Conservation (phyloP, 768 basidiomycete species). For the Lanmaoa pseudosensibilis region DNA sequence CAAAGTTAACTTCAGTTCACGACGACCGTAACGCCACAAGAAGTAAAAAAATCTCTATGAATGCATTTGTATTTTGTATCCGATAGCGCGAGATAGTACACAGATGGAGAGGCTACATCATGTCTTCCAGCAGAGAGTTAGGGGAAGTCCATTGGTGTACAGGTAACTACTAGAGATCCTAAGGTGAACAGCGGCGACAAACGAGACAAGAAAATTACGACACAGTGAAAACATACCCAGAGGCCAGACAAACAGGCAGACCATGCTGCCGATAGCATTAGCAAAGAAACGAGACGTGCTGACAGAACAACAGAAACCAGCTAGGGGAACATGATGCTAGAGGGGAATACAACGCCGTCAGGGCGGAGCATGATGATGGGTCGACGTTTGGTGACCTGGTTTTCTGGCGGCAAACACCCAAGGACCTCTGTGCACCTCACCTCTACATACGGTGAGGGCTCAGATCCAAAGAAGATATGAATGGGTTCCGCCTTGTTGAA, state of each 20-base stretch:
- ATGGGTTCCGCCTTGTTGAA: slow-evolving; percentile 82
- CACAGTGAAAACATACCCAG: slow-evolving; percentile 19
- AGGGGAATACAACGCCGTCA: slow-evolving; percentile 88
- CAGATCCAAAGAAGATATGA: slow-evolving; percentile 82
- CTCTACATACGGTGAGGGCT: slow-evolving; percentile 85
- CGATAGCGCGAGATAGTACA: slow-evolving; percentile 27
- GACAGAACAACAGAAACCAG: slow-evolving; percentile 13
- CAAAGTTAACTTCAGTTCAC: slow-evolving; percentile 10
- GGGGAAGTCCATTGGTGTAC: slow-evolving; percentile 34
- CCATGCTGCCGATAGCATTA: slow-evolving; percentile 32
- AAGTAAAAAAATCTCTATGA: slow-evolving; percentile 15
- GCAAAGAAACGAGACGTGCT: slow-evolving; percentile 16
- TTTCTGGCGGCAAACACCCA: slow-evolving; percentile 77
- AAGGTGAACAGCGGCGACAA: slow-evolving; percentile 27
- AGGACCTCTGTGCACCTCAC: slow-evolving; percentile 85
- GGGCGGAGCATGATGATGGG: slow-evolving; percentile 80
- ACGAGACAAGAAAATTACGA: slow-evolving; percentile 21
- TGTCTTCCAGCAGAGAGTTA: slow-evolving; percentile 23
- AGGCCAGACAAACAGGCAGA: slow-evolving; percentile 13
- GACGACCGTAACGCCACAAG: slow-evolving; percentile 6
- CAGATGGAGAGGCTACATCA: slow-evolving; percentile 31
- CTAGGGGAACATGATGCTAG: slow-evolving; percentile 78
- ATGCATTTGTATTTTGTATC: slow-evolving; percentile 17
- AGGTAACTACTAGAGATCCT: slow-evolving; percentile 32
- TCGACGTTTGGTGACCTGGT: slow-evolving; percentile 62